A percentile compares a stretch with the other conserved stretches of the same genome.
These are phyloP conservation scores for Verticillium nonalfalfae DNA, from an alignment of 2,329 filamentous ascomycete species.

Conservation along the genomic window DNA sequence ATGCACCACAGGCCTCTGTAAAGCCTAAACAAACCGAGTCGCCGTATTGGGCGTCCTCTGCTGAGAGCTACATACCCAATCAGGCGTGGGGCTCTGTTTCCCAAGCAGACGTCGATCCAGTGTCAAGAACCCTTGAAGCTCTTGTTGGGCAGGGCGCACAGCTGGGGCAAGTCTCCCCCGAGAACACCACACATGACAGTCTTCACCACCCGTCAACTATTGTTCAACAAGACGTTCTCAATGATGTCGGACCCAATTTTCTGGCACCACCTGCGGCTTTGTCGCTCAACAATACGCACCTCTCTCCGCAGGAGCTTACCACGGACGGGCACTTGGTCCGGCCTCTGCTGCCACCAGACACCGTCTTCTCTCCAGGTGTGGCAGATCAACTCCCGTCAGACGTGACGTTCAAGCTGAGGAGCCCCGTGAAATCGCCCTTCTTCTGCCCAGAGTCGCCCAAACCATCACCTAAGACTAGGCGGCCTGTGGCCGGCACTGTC, in stretches of 20 bases:
- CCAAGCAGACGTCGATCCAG: neutral
- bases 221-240: neutral
- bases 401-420: neutral
- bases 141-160: neutral
- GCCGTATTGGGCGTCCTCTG: neutral
- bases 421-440: slow-evolving; percentile 22
- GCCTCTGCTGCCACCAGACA: neutral
- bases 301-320: neutral
- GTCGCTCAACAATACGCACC: neutral
- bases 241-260: neutral
- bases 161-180: neutral
- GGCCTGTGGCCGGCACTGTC: slow-evolving; percentile 36
- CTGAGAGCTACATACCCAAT: neutral
- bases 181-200: neutral
- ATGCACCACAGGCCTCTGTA: neutral
- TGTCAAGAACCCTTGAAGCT: neutral
- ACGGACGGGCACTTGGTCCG: neutral
- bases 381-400: neutral
- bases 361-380: neutral
- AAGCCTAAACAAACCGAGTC: neutral
- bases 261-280: neutral
- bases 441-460: slow-evolving; percentile 17
- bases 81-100: neutral
- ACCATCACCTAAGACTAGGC: slow-evolving; percentile 15
- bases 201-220: neutral